Evolutionary conservation across 2,329 filamentous ascomycete genomes (phyloP).

Genomic region (Fusarium albosuccineum): DNA sequence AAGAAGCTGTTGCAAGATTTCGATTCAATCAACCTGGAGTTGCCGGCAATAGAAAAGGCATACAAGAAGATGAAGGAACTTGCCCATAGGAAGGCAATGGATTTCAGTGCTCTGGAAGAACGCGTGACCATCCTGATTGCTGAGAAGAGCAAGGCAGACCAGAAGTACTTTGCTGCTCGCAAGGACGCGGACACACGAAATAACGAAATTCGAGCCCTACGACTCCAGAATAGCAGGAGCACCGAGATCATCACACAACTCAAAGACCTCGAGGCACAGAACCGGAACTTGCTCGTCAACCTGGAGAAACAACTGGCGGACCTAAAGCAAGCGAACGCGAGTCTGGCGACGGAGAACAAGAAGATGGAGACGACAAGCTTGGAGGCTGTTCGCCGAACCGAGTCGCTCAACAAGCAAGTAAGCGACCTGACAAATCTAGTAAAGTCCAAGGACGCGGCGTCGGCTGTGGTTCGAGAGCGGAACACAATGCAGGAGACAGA

Average conservation of each 20-base stretch:
- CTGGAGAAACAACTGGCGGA: slow-evolving; percentile 93
- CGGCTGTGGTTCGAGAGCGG: slow-evolving; percentile 65
- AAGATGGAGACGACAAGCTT: slow-evolving; percentile 78
- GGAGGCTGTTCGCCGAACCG: slow-evolving; percentile 77
- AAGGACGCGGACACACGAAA: slow-evolving; percentile 91
- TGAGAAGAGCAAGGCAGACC: slow-evolving; percentile 96
- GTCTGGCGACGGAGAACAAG: slow-evolving; percentile 78
- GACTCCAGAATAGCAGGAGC: slow-evolving; percentile 87
- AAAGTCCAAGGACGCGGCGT: slow-evolving; percentile 78
- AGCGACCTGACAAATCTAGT: slow-evolving; percentile 80
- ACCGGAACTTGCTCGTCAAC: slow-evolving; percentile 81
- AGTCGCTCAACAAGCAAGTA: slow-evolving; percentile 81
- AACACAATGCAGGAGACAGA: slow-evolving; percentile 78
- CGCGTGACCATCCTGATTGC: slow-evolving; percentile 79
- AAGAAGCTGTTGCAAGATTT: slow-evolving; percentile 83
- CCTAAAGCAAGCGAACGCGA: slow-evolving; percentile 81
- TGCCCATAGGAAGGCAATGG: slow-evolving; percentile 87
- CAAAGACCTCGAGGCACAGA: slow-evolving; percentile 88
- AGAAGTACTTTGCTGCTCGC: slow-evolving; percentile 97
- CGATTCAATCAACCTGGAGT: slow-evolving; percentile 84
- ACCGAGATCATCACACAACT: slow-evolving; percentile 93
- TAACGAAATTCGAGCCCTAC: slow-evolving; percentile 81
- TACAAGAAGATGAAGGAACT: slow-evolving; percentile 90
- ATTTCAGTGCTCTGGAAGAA: slow-evolving; percentile 82
- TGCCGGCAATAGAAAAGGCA: slow-evolving; percentile 89